These are phyloP conservation scores for Cystobasidium tubakii DNA, from an alignment of 768 basidiomycete genomes.

Conservation along the genomic window DNA sequence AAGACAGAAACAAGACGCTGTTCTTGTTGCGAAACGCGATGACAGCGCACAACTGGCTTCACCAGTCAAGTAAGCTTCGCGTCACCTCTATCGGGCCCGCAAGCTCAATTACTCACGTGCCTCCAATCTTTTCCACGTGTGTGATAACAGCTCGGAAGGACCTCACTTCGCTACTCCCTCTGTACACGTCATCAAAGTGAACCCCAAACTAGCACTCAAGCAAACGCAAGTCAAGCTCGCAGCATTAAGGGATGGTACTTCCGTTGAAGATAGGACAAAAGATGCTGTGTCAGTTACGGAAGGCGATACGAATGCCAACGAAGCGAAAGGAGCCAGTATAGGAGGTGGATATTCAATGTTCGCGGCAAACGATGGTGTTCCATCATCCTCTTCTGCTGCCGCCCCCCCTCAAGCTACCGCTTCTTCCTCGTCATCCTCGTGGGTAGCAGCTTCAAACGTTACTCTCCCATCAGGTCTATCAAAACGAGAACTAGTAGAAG, in stretches of 20 bases:
- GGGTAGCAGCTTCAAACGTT: slow-evolving; percentile 30
- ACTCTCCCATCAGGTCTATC: slow-evolving; percentile 14
- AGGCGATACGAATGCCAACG: background rate
- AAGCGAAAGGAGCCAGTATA: background rate
- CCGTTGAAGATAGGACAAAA: background rate
- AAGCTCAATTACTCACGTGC: background rate
- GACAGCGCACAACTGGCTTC: background rate
- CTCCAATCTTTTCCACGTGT: background rate
- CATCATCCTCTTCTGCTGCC: background rate
- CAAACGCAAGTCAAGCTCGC: background rate
- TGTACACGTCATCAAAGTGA: background rate
- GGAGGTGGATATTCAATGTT: slow-evolving; percentile 11
- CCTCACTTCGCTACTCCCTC: background rate
- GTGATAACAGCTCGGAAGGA: background rate
- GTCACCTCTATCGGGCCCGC: background rate
- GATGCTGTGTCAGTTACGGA: background rate
- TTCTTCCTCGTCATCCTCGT: background rate
- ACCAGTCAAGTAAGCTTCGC: slow-evolving; percentile 5
- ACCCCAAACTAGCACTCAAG: background rate
- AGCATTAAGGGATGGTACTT: background rate
- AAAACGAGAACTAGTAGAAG: background rate
- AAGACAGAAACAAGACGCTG: background rate
- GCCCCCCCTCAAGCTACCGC: background rate
- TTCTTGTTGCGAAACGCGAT: background rate
- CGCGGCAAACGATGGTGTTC: slow-evolving; percentile 16